Evolutionary conservation across 2,329 filamentous ascomycete genomes (phyloP).

Genomic region (Colletotrichum sp.): DNA sequence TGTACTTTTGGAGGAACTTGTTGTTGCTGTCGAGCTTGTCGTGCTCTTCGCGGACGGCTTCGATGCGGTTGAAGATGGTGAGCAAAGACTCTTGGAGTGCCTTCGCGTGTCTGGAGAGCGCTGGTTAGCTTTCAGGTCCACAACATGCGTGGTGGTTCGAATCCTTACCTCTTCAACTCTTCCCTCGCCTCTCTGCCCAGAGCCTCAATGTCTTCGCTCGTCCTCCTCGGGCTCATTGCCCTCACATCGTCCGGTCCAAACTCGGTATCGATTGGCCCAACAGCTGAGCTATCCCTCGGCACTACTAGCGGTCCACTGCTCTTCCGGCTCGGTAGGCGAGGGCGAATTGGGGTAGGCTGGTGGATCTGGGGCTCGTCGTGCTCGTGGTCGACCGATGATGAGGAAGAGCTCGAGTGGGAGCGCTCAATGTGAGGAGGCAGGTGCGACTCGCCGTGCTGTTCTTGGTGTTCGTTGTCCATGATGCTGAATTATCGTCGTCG

Average conservation of each 20-base stretch:
- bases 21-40: constrained; percentile 97
- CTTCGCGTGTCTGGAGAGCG: constrained; percentile 78
- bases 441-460: constrained; percentile 22
- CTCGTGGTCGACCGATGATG: constrained; percentile 31
- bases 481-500: neutral
- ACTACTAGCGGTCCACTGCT: constrained; percentile 85
- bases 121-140: neutral
- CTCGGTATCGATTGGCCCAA: constrained; percentile 74
- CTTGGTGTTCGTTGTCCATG: constrained; percentile 27
- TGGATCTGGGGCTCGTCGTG: constrained; percentile 48
- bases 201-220: constrained; percentile 87
- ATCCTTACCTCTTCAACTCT: constrained; percentile 61
- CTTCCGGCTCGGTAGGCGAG: constrained; percentile 74
- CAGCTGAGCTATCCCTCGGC: constrained; percentile 74
- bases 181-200: constrained; percentile 82
- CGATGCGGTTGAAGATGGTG: constrained; percentile 90
- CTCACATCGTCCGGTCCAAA: constrained; percentile 88
- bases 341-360: constrained; percentile 61
- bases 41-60: constrained; percentile 92
- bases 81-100: constrained; percentile 87
- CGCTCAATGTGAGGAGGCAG: constrained; percentile 38
- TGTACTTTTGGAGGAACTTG: constrained; percentile 97
- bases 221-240: constrained; percentile 92
- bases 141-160: neutral
- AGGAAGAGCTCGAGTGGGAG: constrained; percentile 36